These are phyloP conservation scores for Fusarium verticillioides DNA, from an alignment of 2,329 filamentous ascomycete genomes.

Conservation along the genomic window DNA sequence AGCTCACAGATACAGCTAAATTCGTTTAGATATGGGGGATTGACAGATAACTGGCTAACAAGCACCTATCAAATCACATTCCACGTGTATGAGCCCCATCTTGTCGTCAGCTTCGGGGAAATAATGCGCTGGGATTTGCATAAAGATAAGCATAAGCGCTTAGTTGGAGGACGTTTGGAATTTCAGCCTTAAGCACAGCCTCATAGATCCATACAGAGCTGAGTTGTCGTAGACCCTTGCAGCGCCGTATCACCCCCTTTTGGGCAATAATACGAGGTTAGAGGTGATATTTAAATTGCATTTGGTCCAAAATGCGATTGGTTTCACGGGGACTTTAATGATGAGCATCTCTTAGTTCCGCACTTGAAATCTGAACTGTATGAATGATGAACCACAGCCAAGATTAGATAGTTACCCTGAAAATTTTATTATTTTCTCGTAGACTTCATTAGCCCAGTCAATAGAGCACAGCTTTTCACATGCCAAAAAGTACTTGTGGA, in stretches of 20 bases:
- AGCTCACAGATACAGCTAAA: not conserved
- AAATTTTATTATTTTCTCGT: rapidly evolving
- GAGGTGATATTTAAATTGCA: not conserved
- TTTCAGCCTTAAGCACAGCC: slow-evolving; percentile 15
- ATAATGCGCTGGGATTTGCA: not conserved
- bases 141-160: slow-evolving; percentile 7
- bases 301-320: not conserved
- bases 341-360: not conserved
- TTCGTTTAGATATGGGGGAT: not conserved
- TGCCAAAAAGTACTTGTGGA: not conserved
- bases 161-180: not conserved
- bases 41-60: not conserved
- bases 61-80: not conserved
- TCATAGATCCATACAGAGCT: slow-evolving; percentile 1
- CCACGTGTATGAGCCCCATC: not conserved
- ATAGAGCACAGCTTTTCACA: rapidly evolving
- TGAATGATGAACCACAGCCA: too few relatives aligned
- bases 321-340: not conserved
- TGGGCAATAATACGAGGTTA: not conserved
- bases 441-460: rapidly evolving
- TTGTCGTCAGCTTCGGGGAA: not conserved
- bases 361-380: not conserved
- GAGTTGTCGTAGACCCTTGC: not conserved
- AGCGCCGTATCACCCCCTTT: not conserved
- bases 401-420: not conserved